Conservation (phyloP, 2,329 filamentous ascomycete genomes). For the Epichloe festucae region DNA sequence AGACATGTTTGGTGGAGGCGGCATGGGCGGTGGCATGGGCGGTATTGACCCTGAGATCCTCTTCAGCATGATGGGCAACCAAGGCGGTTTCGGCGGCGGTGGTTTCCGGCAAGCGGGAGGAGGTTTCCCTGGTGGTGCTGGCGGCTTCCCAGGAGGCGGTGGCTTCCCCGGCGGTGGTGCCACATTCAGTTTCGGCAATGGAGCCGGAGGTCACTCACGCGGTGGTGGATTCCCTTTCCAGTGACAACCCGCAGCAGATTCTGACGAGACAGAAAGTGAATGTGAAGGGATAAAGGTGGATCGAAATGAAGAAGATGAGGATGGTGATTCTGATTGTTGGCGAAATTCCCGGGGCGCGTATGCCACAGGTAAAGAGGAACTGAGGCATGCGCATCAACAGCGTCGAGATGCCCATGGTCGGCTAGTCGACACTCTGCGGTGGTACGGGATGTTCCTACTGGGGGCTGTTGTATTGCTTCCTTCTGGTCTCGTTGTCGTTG, state of each 20-base stretch:
- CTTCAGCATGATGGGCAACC: conserved; percentile 72
- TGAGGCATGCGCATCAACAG: conserved; percentile 17
- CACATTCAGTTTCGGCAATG: conserved; percentile 41
- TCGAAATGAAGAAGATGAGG: conserved; percentile 14
- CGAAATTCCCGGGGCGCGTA: conserved; percentile 11
- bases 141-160: conserved; percentile 33
- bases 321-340: conserved; percentile 11
- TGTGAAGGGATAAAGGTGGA: conserved; percentile 16
- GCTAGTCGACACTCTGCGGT: conserved; percentile 29
- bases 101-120: conserved; percentile 37
- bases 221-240: conserved; percentile 31
- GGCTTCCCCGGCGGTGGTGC: conserved; percentile 27
- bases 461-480: conserved; percentile 36
- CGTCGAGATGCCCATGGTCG: conserved; percentile 22
- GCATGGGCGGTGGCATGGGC: conserved; percentile 38
- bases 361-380: conserved; percentile 12
- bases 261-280: conserved; percentile 21
- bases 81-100: conserved; percentile 40
- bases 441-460: conserved; percentile 27
- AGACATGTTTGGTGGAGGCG: conserved; percentile 65
- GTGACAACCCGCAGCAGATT: conserved; percentile 33
- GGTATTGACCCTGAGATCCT: conserved; percentile 66
- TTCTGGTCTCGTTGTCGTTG: conserved; percentile 24
- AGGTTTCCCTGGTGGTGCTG: conserved; percentile 37
- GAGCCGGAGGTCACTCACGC: conserved; percentile 22